Evolutionary conservation across 2,329 filamentous ascomycete genomes (phyloP), one percentile per base, ranked within the genome.

Genomic region (Trichophaea hybrida): DNA sequence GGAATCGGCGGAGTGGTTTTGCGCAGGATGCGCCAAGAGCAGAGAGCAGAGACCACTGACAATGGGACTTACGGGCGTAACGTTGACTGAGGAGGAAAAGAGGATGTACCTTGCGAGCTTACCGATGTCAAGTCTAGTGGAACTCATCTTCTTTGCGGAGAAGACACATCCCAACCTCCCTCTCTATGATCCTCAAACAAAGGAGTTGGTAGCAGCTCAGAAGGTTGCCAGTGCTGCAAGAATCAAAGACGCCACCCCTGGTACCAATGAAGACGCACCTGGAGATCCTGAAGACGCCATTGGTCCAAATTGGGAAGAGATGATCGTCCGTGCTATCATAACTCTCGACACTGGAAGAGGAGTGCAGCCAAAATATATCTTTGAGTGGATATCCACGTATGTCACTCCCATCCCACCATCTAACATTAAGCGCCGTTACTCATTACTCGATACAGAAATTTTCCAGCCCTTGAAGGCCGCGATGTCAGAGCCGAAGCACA

Each of bases 1-100:
- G 61, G 75, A 82, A 64, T 79, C 80, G 63, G 80, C 80, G 61
- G 80, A 83, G 64, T 93, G 87, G 86, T 80, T 82, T 68, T 93
- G 87, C 68, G 73, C 73, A 5, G 75, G 78, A 33, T 91, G 87
- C 70, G 70, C 70, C 59, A 73, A 69, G 51, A 79, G 75, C 70
- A 75, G 72, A 54, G 74, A 75, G 65, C 75, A 70, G 61, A 74
- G 54, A 10, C 59, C 59, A n/a, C n/a, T 61, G 40, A 58, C 31
- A 4, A 61, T 48, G 10, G 59, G 60, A 1, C 31, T 61, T 15
- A 60, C 50, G 44, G 61, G 61, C 5, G 35, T 32, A 1, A 43
- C 34, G 2, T 59, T 64, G 13, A 66, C 64, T 32, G 63, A 66
- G 35, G 59, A 62, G 13, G 63, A 63, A 53, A 65, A 65, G 50